Base-by-base conservation (phyloP, 129 eudicot species). In the Pseudognaphalium luteoalbum region DNA sequence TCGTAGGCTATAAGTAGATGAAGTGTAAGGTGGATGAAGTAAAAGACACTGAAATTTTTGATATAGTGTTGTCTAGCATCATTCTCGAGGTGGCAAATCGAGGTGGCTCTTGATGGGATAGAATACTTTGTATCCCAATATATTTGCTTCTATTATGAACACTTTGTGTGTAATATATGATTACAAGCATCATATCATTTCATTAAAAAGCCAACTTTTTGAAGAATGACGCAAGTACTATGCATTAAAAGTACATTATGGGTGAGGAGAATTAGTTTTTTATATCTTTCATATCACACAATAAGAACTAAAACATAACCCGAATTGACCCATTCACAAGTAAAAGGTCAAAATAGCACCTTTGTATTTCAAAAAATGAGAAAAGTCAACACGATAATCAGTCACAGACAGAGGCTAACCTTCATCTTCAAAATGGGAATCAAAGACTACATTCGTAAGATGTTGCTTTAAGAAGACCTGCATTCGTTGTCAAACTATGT, bases 401-500 rank as follows among this genome's bases (percentile, higher is more conserved):
- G 34, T 28, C 50, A 34, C 15, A 47, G 66, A 73, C 7, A 70
- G 81, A 42, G 59, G 71, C 94, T 37, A 35, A 95, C 99, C 97
- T 84, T 91, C 84, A 63, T 76, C 79, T 1, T 65, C 78, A 71
- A 89, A 89, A 67, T 91, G 85, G 15, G 96, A 86, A 83, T 95
- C 96, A 72, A 95, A 89, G 35, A 95, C 87, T 28, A 95, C 88
- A 68, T 47, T 70, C 29, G 89, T 84, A 30, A 95, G 91, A 86
- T 86, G 94, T 82, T 95, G 99, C 88, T 95, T 95, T 66, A 95
- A 71, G 80, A 87, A 95, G 80, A 91, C 97, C 99, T 95, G 92
- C 87, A 81, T 71, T 51, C 41, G 80, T 54, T 32, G 9, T 15
- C 71, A 44, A 32, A 29, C 52, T 2, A 59, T 1, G 14, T 47